Evolutionary conservation across 164 flowering plant genomes (phyloP), one percentile per base, ranked within the genome.

Genomic region (Malania oleifera): DNA sequence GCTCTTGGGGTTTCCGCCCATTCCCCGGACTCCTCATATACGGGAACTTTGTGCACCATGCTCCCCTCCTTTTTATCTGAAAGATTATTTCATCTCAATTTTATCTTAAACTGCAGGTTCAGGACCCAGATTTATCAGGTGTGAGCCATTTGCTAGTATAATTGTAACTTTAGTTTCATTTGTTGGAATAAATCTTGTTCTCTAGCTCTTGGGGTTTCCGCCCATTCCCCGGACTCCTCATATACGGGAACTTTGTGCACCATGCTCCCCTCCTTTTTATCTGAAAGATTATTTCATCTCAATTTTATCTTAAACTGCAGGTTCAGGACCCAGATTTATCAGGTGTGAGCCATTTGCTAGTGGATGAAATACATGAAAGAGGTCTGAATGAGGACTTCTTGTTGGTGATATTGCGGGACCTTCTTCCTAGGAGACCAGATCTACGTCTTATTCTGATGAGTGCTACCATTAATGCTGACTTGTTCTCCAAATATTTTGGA

Each of bases 321-420:
- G 87, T 87, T 66, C 80, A 84, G 60, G 96, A 92, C 59, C 96
- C 98, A 35, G 53, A 71, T 50, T 73, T 92, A 54, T 75, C 77
- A 60, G 89, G 93, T 54, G 79, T 87, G 40, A 92, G 89, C 77
- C 96, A 92, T 79, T 76, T 92, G 75, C 66, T 92, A 48, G 95
- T 92, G 45, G 98, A 92, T 77, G 98, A 92, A 81, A 92, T 92
- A 61, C 98, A 92, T 79, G 98, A 92, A 80, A 82, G 98, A 76
- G 98, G 98, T 57, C 84, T 92, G 84, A 87, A 92, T 81, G 98
- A 92, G 60, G 98, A 92, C 75, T 92, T 92, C 65, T 78, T 92
- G 5, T 38, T 92, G 45, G 89, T 92, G 48, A 92, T 92, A 60
- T 51, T 92, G 67, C 87, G 81, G 34, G 96, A 92, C 64, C 92